Percentiles rank a stretch among this genome's conserved stretches.
Conservation (phyloP, 2,329 filamentous ascomycete species). For the Cladosporium austrohemisphaericum region DNA sequence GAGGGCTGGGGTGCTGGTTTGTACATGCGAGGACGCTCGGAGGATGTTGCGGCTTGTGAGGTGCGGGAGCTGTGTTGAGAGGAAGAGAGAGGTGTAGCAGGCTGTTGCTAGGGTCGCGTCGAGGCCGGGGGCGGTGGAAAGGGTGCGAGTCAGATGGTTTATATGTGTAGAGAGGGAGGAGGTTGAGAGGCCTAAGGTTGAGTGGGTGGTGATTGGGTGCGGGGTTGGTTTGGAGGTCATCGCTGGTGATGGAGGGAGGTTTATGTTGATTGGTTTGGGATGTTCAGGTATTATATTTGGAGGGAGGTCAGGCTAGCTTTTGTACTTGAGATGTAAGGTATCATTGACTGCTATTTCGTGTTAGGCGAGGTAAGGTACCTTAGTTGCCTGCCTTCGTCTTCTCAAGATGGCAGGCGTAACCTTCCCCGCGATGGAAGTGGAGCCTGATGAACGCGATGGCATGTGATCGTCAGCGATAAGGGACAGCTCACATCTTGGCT, state of each 20-base stretch:
- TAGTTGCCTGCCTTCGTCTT: no score
- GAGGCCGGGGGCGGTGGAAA: conserved; percentile 39
- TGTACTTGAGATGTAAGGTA: no score
- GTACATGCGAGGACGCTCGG: conserved; percentile 35
- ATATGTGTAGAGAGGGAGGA: conserved; percentile 16
- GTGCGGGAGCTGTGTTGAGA: conserved; percentile 38
- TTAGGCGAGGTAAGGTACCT: not conserved
- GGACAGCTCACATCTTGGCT: not conserved
- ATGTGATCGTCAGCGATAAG: no score
- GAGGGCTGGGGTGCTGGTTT: conserved; percentile 32
- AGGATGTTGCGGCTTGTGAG: conserved; percentile 30
- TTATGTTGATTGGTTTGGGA: not conserved
- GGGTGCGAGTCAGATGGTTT: conserved; percentile 24
- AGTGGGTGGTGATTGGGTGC: not conserved
- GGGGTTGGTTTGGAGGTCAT: conserved; percentile 5
- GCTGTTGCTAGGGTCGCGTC: conserved; percentile 42
- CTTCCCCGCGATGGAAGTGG: conserved; percentile 1
- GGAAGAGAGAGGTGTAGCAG: conserved; percentile 42
- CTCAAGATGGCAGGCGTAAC: no score
- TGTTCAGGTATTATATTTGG: no score
- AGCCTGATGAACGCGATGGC: not conserved
- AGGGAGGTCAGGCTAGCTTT: no score
- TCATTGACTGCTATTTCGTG: no score
- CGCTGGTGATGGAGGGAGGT: not conserved
- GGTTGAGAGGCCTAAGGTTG: no score